Conservation (phyloP, 2,329 filamentous ascomycete genomes). For the Neofusicoccum ribis region DNA sequence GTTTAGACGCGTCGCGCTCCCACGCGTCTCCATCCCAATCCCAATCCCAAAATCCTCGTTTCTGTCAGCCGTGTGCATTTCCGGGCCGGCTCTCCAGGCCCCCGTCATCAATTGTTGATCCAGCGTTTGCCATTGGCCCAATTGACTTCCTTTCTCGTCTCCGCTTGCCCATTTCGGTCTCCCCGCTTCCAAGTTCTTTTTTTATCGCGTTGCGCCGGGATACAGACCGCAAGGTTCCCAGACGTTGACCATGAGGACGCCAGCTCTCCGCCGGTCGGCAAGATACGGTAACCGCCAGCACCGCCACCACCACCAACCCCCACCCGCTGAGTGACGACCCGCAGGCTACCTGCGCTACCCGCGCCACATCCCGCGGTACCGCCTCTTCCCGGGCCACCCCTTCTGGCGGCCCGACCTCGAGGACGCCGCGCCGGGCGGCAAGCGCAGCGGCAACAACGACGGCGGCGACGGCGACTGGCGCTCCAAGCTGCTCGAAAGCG, state of each 20-base stretch:
- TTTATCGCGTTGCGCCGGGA: too few relatives aligned
- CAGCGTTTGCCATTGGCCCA: too few relatives aligned
- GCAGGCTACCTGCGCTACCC: constrained; percentile 4
- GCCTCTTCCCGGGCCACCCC: neutral
- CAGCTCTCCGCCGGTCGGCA: neutral
- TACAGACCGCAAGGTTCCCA: too few relatives aligned
- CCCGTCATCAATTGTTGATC: too few relatives aligned
- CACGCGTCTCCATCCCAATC: too few relatives aligned
- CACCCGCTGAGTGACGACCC: neutral
- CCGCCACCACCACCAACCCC: neutral
- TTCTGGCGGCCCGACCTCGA: neutral
- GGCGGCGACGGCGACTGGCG: neutral
- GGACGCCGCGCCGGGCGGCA: neutral
- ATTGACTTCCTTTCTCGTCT: too few relatives aligned
- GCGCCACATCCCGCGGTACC: neutral
- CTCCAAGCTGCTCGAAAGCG: constrained; percentile 32
- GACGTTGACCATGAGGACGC: neutral
- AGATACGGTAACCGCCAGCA: constrained; percentile 10
- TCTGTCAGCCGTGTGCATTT: too few relatives aligned
- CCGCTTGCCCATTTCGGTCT: too few relatives aligned
- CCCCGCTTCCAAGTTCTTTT: too few relatives aligned
- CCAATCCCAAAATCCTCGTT: too few relatives aligned
- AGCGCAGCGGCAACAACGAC: neutral
- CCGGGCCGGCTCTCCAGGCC: too few relatives aligned
- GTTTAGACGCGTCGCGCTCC: too few relatives aligned